Base-by-base conservation (phyloP, 179 eudicot genomes). In the Patellifolia procumbens region DNA sequence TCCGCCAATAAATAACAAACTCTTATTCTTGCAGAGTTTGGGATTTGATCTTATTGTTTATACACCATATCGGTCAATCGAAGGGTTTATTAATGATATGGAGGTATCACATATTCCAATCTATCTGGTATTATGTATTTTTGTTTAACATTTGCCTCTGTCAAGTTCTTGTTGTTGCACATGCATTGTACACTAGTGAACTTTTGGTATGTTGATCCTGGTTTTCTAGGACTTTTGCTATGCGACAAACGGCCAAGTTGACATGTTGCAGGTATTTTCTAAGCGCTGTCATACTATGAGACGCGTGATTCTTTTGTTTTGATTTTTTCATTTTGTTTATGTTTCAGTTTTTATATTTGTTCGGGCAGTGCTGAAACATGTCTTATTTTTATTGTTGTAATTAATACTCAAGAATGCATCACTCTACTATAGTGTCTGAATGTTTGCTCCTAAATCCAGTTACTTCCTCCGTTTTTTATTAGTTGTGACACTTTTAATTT, bases 31-130 rank as follows among this genome's bases (percentile, higher is more conserved):
- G 88, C 95, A 95, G 99, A 91, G 92, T 81, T 77, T 95, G 49
- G 97, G 93, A 74, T 95, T 95, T 83, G 99, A 95, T 86, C 97
- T 95, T 37, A 95, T 95, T 66, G 96, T 95, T 79, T 95, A 88
- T 83, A 84, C 93, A 55, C 99, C 99, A 28, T 95, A 95, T 76
- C 93, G 93, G 62, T 85, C 99, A 43, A 86, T 95, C 26, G 92
- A 91, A 63, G 97, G 99, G 49, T 93, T 95, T 81, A 81, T 90
- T 72, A 81, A 69, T 85, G 97, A 91, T 81, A 70, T 95, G 85
- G 95, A 93, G 97, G 99, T 95, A 86, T 48, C 42, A 16, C 17
- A 24, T 24, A 31, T 46, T 3, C 70, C 35, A 48, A 48, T 59
- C 58, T 69, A 72, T 62, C 17, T 42, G 32, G 45, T 51, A 5